Evolutionary conservation across 768 basidiomycete species (phyloP).

Genomic region (Hemileccinum rubropunctum): DNA sequence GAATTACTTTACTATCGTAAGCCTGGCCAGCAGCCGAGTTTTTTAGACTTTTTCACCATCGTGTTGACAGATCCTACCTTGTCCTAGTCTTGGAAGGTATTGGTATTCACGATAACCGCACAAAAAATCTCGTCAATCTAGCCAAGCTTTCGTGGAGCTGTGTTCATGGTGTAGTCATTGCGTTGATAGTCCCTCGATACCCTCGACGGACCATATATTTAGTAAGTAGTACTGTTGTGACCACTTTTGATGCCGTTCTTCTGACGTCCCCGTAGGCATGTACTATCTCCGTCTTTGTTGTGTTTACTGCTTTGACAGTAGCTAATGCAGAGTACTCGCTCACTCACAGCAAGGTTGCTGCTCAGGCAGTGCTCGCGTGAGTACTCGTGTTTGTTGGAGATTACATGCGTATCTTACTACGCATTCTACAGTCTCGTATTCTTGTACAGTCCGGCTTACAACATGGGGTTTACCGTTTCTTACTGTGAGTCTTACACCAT

Average conservation of each 20-base stretch:
- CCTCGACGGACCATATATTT: conserved; percentile 17
- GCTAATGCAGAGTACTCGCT: conserved; percentile 20
- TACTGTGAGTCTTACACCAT: too few relatives aligned
- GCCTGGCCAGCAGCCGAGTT: too few relatives aligned
- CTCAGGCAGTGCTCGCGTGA: conserved; percentile 11
- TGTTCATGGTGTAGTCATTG: conserved; percentile 1
- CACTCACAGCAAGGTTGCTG: conserved; percentile 4
- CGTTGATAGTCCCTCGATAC: conserved; percentile 10
- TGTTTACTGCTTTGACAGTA: conserved; percentile 15
- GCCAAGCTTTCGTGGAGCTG: conserved; percentile 11
- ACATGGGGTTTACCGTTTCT: conserved; percentile 8
- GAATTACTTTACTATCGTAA: conserved; percentile 11
- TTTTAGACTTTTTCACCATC: too few relatives aligned
- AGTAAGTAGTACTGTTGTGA: conserved; percentile 25
- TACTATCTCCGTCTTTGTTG: conserved; percentile 14
- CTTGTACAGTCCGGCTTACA: conserved; percentile 15
- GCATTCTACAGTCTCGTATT: conserved; percentile 22
- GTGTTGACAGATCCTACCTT: conserved; percentile 5
- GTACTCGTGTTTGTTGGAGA: not conserved
- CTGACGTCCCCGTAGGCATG: conserved; percentile 4
- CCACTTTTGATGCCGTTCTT: not conserved
- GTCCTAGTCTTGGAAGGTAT: conserved; percentile 16
- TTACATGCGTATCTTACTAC: not conserved
- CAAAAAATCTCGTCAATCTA: conserved; percentile 17
- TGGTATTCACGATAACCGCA: conserved; percentile 19